These are phyloP conservation scores for Citrus cavaleriei DNA, from an alignment of 345 rosid genomes.

Conservation along the genomic window DNA sequence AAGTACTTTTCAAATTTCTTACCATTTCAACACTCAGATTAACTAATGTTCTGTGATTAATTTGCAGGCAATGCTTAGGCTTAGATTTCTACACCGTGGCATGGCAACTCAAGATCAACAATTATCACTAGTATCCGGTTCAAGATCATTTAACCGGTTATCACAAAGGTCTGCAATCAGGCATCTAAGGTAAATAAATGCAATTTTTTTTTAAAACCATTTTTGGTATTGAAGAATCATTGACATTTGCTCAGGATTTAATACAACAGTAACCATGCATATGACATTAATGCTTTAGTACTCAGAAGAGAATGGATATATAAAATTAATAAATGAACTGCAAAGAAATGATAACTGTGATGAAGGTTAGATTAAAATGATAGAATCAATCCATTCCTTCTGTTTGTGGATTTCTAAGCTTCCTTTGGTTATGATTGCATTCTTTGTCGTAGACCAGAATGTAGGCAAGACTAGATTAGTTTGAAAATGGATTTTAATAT, in stretches of 20 bases:
- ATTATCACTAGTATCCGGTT: constrained; percentile 21
- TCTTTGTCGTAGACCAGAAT: not conserved
- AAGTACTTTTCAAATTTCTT: not conserved
- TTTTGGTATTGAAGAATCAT: not conserved
- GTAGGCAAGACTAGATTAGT: not conserved
- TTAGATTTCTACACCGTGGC: constrained; percentile 55
- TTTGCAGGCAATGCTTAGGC: constrained; percentile 61
- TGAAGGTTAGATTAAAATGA: not conserved
- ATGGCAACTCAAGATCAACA: constrained; percentile 40
- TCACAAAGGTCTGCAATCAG: constrained; percentile 40
- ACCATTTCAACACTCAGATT: not conserved
- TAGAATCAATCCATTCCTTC: not conserved
- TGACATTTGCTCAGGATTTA: not conserved
- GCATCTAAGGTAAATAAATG: constrained; percentile 45
- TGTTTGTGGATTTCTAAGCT: not conserved
- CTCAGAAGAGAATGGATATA: not conserved
- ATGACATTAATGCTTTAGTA: not conserved
- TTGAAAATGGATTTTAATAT: not conserved
- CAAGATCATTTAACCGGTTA: constrained; percentile 22
- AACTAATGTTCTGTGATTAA: not conserved
- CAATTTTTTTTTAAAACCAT: not conserved
- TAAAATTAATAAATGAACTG: not conserved
- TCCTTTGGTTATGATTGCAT: not conserved
- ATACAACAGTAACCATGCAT: not conserved
- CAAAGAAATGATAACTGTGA: not conserved